These are phyloP conservation scores for Tetrahymena elliotti DNA, from an alignment of 73 alveolate genomes.

Conservation along the genomic window DNA sequence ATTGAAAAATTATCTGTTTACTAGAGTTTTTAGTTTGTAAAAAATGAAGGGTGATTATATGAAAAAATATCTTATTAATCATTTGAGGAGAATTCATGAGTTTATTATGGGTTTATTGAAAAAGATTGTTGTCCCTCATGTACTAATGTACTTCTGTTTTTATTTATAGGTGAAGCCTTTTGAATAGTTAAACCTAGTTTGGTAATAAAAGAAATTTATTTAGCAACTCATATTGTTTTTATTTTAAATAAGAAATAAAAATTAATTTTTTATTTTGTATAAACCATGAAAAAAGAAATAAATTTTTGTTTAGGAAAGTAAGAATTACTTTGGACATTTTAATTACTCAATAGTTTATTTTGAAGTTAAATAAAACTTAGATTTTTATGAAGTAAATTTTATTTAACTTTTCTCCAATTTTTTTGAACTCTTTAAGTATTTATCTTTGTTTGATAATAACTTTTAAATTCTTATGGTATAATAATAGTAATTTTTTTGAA, in stretches of 20 bases:
- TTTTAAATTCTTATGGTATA: background rate
- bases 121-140: background rate
- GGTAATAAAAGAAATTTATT: no score
- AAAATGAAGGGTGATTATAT: background rate
- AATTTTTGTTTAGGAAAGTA: no score
- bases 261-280: no score
- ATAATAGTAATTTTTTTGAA: background rate
- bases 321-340: background rate
- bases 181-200: background rate
- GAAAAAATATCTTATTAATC: background rate
- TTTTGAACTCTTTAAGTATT: background rate
- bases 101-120: background rate
- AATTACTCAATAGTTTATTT: background rate
- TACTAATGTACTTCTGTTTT: background rate
- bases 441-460: background rate
- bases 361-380: background rate
- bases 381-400: background rate
- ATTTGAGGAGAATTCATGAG: background rate
- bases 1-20: background rate
- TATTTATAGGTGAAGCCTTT: background rate
- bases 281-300: no score
- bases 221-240: no score
- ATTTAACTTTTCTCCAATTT: background rate
- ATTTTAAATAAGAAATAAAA: no score
- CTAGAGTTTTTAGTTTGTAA: background rate